Percentiles rank a stretch among this genome's conserved stretches.
Conservation (phyloP, 2,329 filamentous ascomycete species). For the Colletotrichum euphorbiae region DNA sequence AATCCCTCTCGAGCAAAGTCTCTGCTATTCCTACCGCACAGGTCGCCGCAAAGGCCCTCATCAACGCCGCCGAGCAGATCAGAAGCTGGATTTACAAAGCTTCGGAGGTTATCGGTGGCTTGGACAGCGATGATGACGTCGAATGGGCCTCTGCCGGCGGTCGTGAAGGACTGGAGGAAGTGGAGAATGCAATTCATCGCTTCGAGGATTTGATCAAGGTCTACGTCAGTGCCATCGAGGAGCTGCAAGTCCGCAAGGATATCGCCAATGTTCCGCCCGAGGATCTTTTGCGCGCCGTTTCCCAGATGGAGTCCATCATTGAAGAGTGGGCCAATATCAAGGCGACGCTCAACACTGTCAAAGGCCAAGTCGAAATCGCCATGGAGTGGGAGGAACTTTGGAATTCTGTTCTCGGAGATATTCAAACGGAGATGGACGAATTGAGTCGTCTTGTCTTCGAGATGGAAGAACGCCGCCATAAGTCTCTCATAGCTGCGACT, state of each 20-base stretch:
- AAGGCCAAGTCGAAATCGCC: constrained; percentile 92
- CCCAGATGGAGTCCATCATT: constrained; percentile 90
- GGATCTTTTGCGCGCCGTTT: constrained; percentile 80
- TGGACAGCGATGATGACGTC: constrained; percentile 96
- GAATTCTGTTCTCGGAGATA: constrained; percentile 93
- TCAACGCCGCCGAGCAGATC: constrained; percentile 92
- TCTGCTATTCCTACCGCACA: constrained; percentile 86
- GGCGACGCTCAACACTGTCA: constrained; percentile 79
- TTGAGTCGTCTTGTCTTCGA: constrained; percentile 88
- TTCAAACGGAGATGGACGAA: constrained; percentile 86
- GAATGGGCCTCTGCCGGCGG: constrained; percentile 96
- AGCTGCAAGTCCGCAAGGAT: constrained; percentile 83
- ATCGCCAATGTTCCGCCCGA: constrained; percentile 77
- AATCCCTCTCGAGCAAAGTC: constrained; percentile 84
- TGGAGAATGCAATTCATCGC: constrained; percentile 79
- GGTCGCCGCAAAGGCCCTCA: constrained; percentile 84
- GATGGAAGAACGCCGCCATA: constrained; percentile 96
- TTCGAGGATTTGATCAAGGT: constrained; percentile 93
- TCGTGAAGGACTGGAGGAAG: constrained; percentile 79
- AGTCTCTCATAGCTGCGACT: constrained; percentile 73
- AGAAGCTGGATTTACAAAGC: constrained; percentile 94
- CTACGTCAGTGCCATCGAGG: constrained; percentile 94
- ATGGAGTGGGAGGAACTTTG: constrained; percentile 99
- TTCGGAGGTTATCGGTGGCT: constrained; percentile 84
- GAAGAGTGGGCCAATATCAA: constrained; percentile 88